phyloP scores from a whole-genome alignment of 208 protist genomes.

The Phytomonas francai region DNA sequence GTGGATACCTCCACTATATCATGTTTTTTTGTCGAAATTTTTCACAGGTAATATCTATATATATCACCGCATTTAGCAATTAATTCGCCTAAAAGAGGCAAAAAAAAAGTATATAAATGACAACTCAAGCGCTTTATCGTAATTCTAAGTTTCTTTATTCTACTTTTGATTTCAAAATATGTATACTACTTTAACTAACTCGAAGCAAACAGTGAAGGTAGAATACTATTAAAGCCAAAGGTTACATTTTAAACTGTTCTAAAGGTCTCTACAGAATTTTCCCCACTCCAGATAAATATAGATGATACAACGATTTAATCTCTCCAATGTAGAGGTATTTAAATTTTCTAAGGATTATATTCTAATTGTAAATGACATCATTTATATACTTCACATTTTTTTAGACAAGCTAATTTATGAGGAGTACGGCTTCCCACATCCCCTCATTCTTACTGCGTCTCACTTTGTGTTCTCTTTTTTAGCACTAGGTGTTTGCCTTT shows the following conservation, averaged over 20 bases:
- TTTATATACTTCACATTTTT: conserved; percentile 53
- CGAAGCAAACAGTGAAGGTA: background rate
- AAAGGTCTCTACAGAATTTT: background rate
- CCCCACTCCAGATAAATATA: conserved; percentile 5
- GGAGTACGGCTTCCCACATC: conserved; percentile 37
- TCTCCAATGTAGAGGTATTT: background rate
- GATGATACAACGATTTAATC: conserved; percentile 8
- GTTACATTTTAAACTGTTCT: background rate
- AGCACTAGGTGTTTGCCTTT: conserved; percentile 33
- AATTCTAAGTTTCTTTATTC: background rate
- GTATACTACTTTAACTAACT: too few species aligned
- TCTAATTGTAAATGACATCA: conserved; percentile 28
- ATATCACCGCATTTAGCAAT: background rate
- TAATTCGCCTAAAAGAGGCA: background rate
- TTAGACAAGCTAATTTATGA: conserved; percentile 68
- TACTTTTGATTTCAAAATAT: background rate
- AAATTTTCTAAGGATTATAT: background rate
- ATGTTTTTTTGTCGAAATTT: conserved; percentile 4
- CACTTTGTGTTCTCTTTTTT: conserved; percentile 64
- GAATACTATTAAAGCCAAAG: background rate
- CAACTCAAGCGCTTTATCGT: background rate
- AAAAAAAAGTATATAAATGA: background rate
- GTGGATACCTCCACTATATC: background rate
- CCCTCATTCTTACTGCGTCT: conserved; percentile 52
- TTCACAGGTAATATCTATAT: background rate